Evolutionary conservation across 352 stramenopile species (phyloP).

Genomic region (Pythium coloratum): DNA sequence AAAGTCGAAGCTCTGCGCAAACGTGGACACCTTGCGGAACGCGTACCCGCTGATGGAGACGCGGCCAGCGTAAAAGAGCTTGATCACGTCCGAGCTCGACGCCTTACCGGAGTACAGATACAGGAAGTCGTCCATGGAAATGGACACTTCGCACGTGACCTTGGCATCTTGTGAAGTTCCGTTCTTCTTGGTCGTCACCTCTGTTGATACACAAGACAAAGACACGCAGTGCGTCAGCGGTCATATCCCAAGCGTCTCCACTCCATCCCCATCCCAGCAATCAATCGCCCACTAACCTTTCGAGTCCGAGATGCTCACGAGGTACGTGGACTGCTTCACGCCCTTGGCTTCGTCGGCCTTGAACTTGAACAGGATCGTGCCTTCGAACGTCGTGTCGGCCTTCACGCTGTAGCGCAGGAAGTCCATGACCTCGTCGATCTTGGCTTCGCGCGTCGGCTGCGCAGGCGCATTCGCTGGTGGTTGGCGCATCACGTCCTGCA

Average conservation of each 20-base stretch:
- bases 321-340: slow-evolving; percentile 58
- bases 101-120: slow-evolving; percentile 88
- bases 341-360: slow-evolving; percentile 38
- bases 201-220: slow-evolving; percentile 24
- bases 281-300: slow-evolving; percentile 26
- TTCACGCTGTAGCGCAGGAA: slow-evolving; percentile 87
- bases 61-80: slow-evolving; percentile 80
- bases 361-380: slow-evolving; percentile 88
- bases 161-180: slow-evolving; percentile 34
- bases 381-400: slow-evolving; percentile 59
- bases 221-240: slow-evolving; percentile 2
- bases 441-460: slow-evolving; percentile 39
- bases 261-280: no score
- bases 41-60: slow-evolving; percentile 79
- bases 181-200: slow-evolving; percentile 65
- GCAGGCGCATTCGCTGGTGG: background rate
- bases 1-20: slow-evolving; percentile 87
- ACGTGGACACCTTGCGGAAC: slow-evolving; percentile 78
- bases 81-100: slow-evolving; percentile 67
- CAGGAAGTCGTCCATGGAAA: slow-evolving; percentile 86
- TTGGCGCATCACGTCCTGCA: slow-evolving; percentile 10
- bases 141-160: slow-evolving; percentile 74
- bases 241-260: background rate
- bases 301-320: slow-evolving; percentile 56
- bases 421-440: slow-evolving; percentile 89